Evolutionary conservation across 163 green algal genomes (phyloP), one percentile per base, ranked within the genome.

Genomic region (Prototheca wickerhamii): DNA sequence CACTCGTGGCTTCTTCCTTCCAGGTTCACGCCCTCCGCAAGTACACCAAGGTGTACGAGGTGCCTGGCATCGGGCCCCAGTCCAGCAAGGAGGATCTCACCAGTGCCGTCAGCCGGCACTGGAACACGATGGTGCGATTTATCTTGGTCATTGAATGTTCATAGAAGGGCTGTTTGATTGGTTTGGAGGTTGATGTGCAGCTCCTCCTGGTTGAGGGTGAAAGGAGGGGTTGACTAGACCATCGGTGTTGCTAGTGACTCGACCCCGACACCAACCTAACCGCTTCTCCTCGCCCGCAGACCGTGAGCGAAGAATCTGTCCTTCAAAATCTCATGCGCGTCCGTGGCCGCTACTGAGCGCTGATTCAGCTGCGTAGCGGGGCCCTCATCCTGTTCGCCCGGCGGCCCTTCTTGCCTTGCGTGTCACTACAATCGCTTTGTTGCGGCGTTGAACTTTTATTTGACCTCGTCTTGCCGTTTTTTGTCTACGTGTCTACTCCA

Each of bases 41-140:
- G 58, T 78, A 78, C 46, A 70, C 71, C 21, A 78, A 78, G 25
- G 28, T 69, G 57, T 78, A 71, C 30, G 71, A 78, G 52, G 54
- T 78, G 35, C 65, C 60, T 18, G 54, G 58, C 25, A 60, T 74
- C 31, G 26, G 70, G 44, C 64, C 71, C 51, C 69, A 66, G 29
- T 71, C 40, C 60, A 63, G 54, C 44, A 78, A 74, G 64, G 65
- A 78, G 54, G 71, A 78, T 50, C 60, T 78, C 8, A 55, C 57
- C 4, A 51, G 40, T 18, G 64, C 66, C 12, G 61, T 78, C 15
- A 63, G 43, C 42, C 58, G 63, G 34, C 71, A 78, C 55, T 78
- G 71, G 71, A 67, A 71, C 56, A 53, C 49, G 7, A 49, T 69
- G 64, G 70, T 77, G 61, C 4, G 68, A 8, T n/a, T n/a, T 49